Evolutionary conservation across 2,329 filamentous ascomycete species (phyloP), one percentile per base, ranked within the genome.

Genomic region (Amauroascus verrucosus): DNA sequence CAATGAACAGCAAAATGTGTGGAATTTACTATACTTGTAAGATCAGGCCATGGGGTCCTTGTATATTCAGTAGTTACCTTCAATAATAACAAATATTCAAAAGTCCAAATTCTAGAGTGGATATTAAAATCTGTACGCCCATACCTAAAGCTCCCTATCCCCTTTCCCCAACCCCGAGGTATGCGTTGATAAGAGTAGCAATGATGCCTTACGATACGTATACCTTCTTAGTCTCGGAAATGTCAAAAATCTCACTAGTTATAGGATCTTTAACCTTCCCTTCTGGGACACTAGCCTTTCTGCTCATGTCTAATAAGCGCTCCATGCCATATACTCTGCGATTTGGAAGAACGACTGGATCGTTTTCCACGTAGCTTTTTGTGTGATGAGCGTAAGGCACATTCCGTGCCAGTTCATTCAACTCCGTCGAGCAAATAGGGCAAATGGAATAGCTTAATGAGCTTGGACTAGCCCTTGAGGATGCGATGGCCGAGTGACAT

Each of bases 321-420:
- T 85, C 80, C 54, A 81, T 78, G 18, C 91, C 88, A 65, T 95
- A 96, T 8, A 94, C 85, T 50, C 88, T 78, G 1, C 86, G 84
- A 67, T 95, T 96, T 22, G 93, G 93, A 53, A 98, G 71, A 41
- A 97, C 79, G 18, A 95, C 79, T 0, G 93, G 79, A 65, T 97
- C 90, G 44, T 82, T 82, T 65, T 95, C 91, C 28, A 97, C 88
- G 57, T 88, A 86, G 65, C 88, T 95, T 75, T 94, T 94, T 28
- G 86, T 90, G 68, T 98, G 93, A 64, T 95, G 86, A 2, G 93
- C 93, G 63, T 97, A 97, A 0, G 93, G 93, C 43, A 98, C 86
- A 61, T 85, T 84, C 49, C 84, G 78, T 1, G 93, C 91, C 32
- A 98, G 79, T 63, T 90, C 86, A 67, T 97, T 97, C 53, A 98